Conservation (phyloP, 2,329 filamentous ascomycete species). For the Neocucurbitaria cava region DNA sequence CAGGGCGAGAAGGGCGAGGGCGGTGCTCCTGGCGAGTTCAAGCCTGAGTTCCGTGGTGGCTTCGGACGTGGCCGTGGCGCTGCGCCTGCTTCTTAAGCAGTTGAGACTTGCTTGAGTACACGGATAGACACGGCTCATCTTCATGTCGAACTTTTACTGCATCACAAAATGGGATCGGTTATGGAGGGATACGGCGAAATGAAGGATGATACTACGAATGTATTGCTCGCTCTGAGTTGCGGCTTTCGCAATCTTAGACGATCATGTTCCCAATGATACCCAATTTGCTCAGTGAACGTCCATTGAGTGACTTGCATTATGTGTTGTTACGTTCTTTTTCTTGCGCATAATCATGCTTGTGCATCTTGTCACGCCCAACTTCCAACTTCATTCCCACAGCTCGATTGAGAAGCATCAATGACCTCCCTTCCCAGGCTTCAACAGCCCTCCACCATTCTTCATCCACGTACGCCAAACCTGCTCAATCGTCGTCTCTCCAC, state of each 20-base stretch:
- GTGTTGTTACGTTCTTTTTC: neutral
- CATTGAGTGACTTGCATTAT: neutral
- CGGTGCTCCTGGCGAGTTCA: conserved; percentile 52
- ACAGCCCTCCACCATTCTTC: conserved; percentile 57
- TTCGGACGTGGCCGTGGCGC: conserved; percentile 50
- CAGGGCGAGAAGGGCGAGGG: conserved; percentile 57
- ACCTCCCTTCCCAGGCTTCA: conserved; percentile 52
- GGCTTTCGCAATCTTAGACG: conserved; percentile 28
- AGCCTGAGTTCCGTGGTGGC: conserved; percentile 54
- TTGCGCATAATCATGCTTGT: neutral
- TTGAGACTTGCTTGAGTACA: conserved; percentile 26
- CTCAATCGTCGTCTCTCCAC: conserved; percentile 46
- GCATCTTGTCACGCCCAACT: neutral
- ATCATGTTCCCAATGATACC: conserved; percentile 47
- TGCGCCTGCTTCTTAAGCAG: conserved; percentile 47
- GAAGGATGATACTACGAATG: conserved; percentile 49
- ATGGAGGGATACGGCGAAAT: conserved; percentile 46
- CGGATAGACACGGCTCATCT: conserved; percentile 31
- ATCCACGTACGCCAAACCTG: conserved; percentile 59
- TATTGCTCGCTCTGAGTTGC: conserved; percentile 37
- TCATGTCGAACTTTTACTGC: conserved; percentile 37
- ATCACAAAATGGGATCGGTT: conserved; percentile 45
- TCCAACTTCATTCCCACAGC: no score
- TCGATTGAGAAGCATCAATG: conserved; percentile 37
- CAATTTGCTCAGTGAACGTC: conserved; percentile 37